Evolutionary conservation across 345 rosid genomes (phyloP).

Genomic region (Bruguiera parviflora): DNA sequence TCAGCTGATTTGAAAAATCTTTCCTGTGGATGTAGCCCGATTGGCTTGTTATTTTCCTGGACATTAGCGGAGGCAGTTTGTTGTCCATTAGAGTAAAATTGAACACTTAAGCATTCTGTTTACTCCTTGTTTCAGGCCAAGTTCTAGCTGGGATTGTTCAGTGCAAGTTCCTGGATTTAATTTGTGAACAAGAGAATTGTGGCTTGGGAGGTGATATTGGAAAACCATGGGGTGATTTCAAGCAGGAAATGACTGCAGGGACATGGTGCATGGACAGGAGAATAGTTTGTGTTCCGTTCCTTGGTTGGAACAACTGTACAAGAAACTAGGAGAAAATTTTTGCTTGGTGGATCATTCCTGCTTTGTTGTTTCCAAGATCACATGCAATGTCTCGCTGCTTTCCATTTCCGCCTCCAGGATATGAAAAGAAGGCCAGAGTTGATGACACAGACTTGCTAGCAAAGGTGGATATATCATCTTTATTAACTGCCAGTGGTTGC

Average conservation of each 20-base stretch:
- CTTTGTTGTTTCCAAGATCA: conserved; percentile 23
- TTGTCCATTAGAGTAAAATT: conserved; percentile 8
- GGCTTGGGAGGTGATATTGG: conserved; percentile 25
- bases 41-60: conserved; percentile 13
- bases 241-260: conserved; percentile 46
- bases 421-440: conserved; percentile 66
- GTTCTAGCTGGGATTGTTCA: conserved; percentile 6
- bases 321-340: conserved; percentile 33
- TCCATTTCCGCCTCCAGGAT: conserved; percentile 94
- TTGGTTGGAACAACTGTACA: conserved; percentile 44
- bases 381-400: conserved; percentile 93
- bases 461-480: conserved; percentile 43
- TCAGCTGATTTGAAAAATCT: conserved; percentile 15
- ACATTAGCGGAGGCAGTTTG: conserved; percentile 15
- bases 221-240: conserved; percentile 31
- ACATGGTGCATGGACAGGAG: conserved; percentile 64
- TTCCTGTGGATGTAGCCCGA: conserved; percentile 5
- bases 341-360: conserved; percentile 31
- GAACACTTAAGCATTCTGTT: conserved; percentile 13
- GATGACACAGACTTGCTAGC: conserved; percentile 47
- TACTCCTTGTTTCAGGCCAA: conserved; percentile 2
- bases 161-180: neutral
- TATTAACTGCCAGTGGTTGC: neutral
- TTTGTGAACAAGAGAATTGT: conserved; percentile 13
- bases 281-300: conserved; percentile 51